Evolutionary conservation across 768 basidiomycete species (phyloP).

Genomic region (Lactarius sanguifluus): DNA sequence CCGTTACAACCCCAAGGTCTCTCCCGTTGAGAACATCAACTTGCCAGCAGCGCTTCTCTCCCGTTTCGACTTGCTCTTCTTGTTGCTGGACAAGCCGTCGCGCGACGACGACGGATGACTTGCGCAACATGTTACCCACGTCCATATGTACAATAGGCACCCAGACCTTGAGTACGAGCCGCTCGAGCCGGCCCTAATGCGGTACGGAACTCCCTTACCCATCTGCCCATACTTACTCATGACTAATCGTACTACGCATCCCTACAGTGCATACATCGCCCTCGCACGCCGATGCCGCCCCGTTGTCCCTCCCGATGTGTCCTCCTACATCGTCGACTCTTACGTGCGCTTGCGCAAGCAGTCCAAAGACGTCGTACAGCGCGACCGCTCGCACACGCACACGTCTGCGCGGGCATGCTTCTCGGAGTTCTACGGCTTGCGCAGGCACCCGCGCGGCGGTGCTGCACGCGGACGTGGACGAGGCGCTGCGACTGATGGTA

Average conservation of each 20-base stretch:
- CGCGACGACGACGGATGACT: slow-evolving; percentile 95
- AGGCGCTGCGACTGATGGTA: slow-evolving; percentile 94
- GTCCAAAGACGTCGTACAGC: slow-evolving; percentile 85
- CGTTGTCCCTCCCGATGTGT: slow-evolving; percentile 81
- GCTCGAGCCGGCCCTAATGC: slow-evolving; percentile 79
- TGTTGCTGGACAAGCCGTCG: slow-evolving; percentile 94
- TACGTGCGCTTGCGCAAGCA: slow-evolving; percentile 94
- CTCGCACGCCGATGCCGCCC: slow-evolving; percentile 90
- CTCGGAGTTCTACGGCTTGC: slow-evolving; percentile 92
- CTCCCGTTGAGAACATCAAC: slow-evolving; percentile 99
- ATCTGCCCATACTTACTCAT: neutral
- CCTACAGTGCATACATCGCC: slow-evolving; percentile 87
- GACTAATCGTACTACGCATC: slow-evolving; percentile 17
- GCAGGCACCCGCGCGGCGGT: slow-evolving; percentile 86
- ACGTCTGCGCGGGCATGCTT: slow-evolving; percentile 93
- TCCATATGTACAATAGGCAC: too few relatives aligned
- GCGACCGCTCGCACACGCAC: slow-evolving; percentile 91
- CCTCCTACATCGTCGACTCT: slow-evolving; percentile 90
- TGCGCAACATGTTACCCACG: slow-evolving; percentile 50
- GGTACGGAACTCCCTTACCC: slow-evolving; percentile 46
- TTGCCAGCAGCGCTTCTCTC: slow-evolving; percentile 94
- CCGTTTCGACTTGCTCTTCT: slow-evolving; percentile 97
- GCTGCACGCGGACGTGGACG: slow-evolving; percentile 86
- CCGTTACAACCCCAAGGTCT: slow-evolving; percentile 96
- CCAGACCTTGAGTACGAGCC: slow-evolving; percentile 80